These are phyloP conservation scores for Pleurotus platypus DNA, from an alignment of 768 basidiomycete species.

Conservation along the genomic window DNA sequence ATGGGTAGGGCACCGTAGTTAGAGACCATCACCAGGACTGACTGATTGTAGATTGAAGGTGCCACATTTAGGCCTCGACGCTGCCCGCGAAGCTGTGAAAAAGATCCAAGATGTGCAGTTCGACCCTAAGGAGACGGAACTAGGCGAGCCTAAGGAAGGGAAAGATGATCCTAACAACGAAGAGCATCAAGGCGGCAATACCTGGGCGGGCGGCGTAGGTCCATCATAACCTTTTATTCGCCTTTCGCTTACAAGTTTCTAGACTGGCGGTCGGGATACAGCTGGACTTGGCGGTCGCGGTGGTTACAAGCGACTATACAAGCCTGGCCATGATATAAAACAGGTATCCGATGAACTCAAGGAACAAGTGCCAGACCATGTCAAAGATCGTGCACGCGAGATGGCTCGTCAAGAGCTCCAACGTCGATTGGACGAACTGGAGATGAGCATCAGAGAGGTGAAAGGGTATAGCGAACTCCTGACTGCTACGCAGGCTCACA, in stretches of 20 bases:
- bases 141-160: constrained; percentile 57
- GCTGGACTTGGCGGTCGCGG: constrained; percentile 67
- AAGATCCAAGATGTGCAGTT: constrained; percentile 55
- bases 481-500: constrained; percentile 54
- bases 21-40: not conserved
- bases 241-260: not conserved
- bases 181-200: constrained; percentile 55
- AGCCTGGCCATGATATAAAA: constrained; percentile 55
- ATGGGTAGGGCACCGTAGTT: constrained; percentile 40
- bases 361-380: constrained; percentile 53
- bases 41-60: constrained; percentile 39
- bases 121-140: constrained; percentile 43
- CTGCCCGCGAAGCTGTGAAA: constrained; percentile 49
- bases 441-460: constrained; percentile 55
- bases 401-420: constrained; percentile 65
- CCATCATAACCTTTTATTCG: not conserved
- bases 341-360: constrained; percentile 57
- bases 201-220: constrained; percentile 62
- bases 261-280: constrained; percentile 66
- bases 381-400: constrained; percentile 60
- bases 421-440: constrained; percentile 56
- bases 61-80: constrained; percentile 51
- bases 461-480: constrained; percentile 51
- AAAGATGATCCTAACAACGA: constrained; percentile 54
- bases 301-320: constrained; percentile 62